Percentiles rank a stretch among this genome's conserved stretches.
Evolutionary conservation across 75 land plant species (phyloP).

Genomic region (Picea sitchensis): DNA sequence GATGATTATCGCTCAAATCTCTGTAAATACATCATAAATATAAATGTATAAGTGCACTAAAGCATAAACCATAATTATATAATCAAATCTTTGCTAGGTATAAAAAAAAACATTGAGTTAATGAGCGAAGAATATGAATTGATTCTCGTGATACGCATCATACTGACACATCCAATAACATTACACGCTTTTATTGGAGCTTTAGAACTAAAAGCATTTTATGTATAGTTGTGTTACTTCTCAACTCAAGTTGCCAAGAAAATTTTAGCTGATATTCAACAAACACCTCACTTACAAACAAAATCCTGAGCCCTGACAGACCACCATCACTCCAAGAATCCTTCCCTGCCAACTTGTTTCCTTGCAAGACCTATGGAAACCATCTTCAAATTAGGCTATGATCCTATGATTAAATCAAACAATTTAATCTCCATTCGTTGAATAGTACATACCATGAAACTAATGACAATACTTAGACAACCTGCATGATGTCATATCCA

Average conservation of each 20-base stretch:
- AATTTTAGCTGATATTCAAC: neutral
- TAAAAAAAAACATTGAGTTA: neutral
- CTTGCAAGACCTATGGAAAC: constrained; percentile 65
- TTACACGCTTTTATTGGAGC: neutral
- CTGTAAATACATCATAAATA: constrained; percentile 43
- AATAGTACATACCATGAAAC: too few relatives aligned
- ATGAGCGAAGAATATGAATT: neutral
- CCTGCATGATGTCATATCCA: neutral
- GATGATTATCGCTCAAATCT: constrained; percentile 80
- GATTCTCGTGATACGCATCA: too few relatives aligned
- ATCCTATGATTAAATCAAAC: too few relatives aligned
- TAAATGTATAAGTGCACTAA: neutral
- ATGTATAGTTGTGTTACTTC: too few relatives aligned
- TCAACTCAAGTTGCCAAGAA: neutral
- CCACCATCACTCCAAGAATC: constrained; percentile 90
- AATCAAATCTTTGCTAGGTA: neutral
- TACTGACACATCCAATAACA: too few relatives aligned
- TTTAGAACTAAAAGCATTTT: too few relatives aligned
- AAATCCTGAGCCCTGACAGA: too few relatives aligned
- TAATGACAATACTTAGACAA: too few relatives aligned
- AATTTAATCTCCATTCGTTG: too few relatives aligned
- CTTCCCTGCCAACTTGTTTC: constrained; percentile 68
- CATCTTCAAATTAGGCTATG: neutral
- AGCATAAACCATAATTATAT: neutral
- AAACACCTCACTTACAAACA: constrained; percentile 54